Evolutionary conservation across 2,329 filamentous ascomycete genomes (phyloP).

Genomic region (Trichoderma gracile): DNA sequence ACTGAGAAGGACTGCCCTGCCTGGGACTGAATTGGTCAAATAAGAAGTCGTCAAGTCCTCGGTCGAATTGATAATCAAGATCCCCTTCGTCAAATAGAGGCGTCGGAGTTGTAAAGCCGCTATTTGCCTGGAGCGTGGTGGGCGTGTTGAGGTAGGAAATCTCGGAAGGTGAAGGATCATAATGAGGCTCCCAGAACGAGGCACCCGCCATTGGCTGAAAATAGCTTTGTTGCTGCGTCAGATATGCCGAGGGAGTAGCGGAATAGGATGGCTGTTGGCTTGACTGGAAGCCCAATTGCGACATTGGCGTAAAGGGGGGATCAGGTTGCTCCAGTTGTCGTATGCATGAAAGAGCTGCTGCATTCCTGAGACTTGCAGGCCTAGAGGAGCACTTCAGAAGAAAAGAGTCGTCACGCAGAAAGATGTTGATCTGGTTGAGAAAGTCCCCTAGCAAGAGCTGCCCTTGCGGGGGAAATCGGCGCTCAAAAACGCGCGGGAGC

Average conservation of each 20-base stretch:
- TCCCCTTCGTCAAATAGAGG: too few species aligned
- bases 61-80: neutral
- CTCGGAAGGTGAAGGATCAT: neutral
- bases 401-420: neutral
- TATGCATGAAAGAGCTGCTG: neutral
- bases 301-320: neutral
- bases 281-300: neutral
- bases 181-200: neutral
- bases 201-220: neutral
- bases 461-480: neutral
- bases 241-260: neutral
- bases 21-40: neutral
- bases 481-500: neutral
- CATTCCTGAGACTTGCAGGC: neutral
- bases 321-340: neutral
- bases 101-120: too few species aligned
- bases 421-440: neutral
- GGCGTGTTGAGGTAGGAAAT: neutral
- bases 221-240: neutral
- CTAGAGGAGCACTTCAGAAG: neutral
- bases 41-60: neutral
- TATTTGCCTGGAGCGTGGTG: neutral
- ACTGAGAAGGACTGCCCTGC: neutral
- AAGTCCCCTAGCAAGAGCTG: neutral
- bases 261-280: neutral